Conservation (phyloP, 371 early-diverging fungal species). For the Phascolomyces articulosus region DNA sequence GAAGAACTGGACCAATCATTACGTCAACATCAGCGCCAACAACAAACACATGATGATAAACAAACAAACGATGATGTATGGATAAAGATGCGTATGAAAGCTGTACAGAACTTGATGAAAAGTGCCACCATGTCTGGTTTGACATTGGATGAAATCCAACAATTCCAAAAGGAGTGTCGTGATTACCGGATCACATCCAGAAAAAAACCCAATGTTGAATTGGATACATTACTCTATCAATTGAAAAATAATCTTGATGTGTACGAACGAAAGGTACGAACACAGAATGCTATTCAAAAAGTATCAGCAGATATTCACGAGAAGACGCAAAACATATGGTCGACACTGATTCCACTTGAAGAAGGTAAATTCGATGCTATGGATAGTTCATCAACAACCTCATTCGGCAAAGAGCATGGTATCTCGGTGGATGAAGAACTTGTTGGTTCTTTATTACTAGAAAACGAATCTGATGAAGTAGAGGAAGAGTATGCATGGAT, state of each 20-base stretch:
- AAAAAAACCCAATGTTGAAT: neutral
- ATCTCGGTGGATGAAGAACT: too few relatives aligned
- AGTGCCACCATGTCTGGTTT: neutral
- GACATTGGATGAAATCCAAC: neutral
- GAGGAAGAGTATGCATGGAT: neutral
- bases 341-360: neutral
- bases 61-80: too few relatives aligned
- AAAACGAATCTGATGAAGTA: neutral
- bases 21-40: neutral
- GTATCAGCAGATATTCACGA: neutral
- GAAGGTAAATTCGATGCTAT: neutral
- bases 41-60: neutral
- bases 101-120: neutral
- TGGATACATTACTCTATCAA: neutral
- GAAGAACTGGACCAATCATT: neutral
- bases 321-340: neutral
- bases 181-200: neutral
- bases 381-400: neutral
- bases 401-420: neutral
- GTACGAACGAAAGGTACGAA: neutral
- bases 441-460: neutral
- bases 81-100: neutral
- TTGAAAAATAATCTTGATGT: neutral
- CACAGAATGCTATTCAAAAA: neutral
- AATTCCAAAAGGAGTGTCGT: slow-evolving; percentile 3